Base-by-base conservation (phyloP, 768 basidiomycete genomes). In the Auricularia heimuer region DNA sequence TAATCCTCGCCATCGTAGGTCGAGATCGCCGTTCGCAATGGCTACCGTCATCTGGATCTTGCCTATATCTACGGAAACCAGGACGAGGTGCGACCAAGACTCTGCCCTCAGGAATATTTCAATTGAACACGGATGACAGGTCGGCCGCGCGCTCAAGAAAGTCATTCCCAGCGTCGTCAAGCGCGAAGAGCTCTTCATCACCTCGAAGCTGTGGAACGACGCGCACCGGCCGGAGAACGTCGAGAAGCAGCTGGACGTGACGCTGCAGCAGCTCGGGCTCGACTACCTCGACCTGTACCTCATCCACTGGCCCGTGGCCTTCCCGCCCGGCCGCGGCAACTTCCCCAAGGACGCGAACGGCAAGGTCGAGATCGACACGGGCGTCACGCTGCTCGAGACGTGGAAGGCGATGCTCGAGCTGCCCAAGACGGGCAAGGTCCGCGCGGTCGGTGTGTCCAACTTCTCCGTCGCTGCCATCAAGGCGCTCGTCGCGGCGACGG, bases 21-120 rank as follows among this genome's bases (percentile, higher is more conserved):
- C 62, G 88, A 89, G 73, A 78, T 80, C 69, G 92, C 92, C 37
- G 81, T 94, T 37, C 79, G 81, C 63, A 81, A 82, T 36, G 91
- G 91, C 0, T 94, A 93, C 74, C 81, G 90, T 61, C 92, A 95
- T 75, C 83, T 95, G 68, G 92, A 95, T 74, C 82, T 90, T n/a
- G 92, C 92, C 2, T 82, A 83, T 82, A 78, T 89, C 62, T 94
- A 94, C 75, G 72, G 79, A 67, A 94, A 94, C 74, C 92, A 92
- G 74, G 79, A 85, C 65, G 89, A 89, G 75, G 77, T 76, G 63
- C 65, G 69, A 54, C 14, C 16, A 51, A 6, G 44, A 6, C 11
- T 51, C 18, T 51, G 18, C 11, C 18, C 54, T 10, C 61, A n/a
- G n/a, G 34, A n/a, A 18, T 34, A 10, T 54, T 29, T 33, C 33